Conservation (phyloP, 73 alveolate genomes). For the Tetrahymena borealis region DNA sequence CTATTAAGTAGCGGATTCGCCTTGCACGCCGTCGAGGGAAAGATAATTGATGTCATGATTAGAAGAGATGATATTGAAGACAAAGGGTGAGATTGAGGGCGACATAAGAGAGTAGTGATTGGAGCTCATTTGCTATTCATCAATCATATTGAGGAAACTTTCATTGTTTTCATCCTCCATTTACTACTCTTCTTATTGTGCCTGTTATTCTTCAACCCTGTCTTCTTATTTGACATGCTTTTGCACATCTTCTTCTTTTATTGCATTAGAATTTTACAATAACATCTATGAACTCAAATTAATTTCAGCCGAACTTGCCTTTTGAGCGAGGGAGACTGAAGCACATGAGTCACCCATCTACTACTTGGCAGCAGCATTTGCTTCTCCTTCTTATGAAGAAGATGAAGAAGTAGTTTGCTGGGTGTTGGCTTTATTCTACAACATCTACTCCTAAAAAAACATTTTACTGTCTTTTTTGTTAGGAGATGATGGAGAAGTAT, state of each 20-base stretch:
- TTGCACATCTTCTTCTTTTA: background rate
- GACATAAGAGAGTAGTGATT: background rate
- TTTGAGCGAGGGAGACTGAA: slow-evolving; percentile 5
- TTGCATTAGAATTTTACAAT: background rate
- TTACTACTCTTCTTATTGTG: background rate
- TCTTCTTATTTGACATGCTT: background rate
- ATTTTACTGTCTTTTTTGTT: background rate
- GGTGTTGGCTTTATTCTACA: background rate
- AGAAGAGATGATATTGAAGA: background rate
- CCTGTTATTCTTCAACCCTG: background rate
- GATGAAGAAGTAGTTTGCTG: slow-evolving; percentile 4
- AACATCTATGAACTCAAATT: slow-evolving; percentile 1
- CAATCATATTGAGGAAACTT: background rate
- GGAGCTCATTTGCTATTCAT: background rate
- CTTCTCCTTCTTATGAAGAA: background rate
- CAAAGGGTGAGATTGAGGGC: background rate
- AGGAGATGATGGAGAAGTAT: background rate
- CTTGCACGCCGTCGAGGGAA: background rate
- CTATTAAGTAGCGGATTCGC: background rate
- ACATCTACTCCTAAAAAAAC: background rate
- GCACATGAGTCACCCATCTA: slow-evolving; percentile 5
- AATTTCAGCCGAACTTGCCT: slow-evolving; percentile 4
- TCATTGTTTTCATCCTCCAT: background rate
- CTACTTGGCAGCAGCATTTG: slow-evolving; percentile 3
- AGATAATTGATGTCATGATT: slow-evolving; percentile 1